Evolutionary conservation across 192 early-diverging fungal species (phyloP).

Genomic region (Dissophora globulifera): DNA sequence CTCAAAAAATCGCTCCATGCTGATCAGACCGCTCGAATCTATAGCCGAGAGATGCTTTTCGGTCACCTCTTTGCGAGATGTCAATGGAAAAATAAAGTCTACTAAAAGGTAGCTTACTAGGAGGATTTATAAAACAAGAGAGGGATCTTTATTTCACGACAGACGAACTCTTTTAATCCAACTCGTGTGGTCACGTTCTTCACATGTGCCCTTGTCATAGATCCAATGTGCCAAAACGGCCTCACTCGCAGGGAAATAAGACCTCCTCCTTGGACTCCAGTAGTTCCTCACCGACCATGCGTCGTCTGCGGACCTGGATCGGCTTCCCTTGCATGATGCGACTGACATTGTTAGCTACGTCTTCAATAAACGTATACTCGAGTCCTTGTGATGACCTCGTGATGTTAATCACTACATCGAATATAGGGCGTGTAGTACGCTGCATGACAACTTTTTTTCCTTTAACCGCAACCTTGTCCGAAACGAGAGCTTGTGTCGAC

Average conservation of each 20-base stretch:
- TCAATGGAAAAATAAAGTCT: no score
- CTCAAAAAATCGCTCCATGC: slow-evolving; percentile 12
- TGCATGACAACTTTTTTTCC: slow-evolving; percentile 10
- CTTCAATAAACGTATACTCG: slow-evolving; percentile 11
- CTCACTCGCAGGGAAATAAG: slow-evolving; percentile 1
- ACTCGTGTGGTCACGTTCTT: no score
- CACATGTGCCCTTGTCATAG: no score
- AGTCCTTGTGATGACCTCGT: slow-evolving; percentile 3
- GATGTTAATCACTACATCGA: slow-evolving; percentile 20
- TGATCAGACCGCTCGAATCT: slow-evolving; percentile 1
- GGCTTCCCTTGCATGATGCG: slow-evolving; percentile 9
- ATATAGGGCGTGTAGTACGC: slow-evolving; percentile 6
- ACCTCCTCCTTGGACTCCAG: not conserved
- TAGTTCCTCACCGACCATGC: slow-evolving; percentile 6
- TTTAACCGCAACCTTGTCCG: slow-evolving; percentile 8
- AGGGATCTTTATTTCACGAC: no score
- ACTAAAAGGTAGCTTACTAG: no score
- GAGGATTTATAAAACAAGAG: no score
- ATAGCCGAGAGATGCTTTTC: slow-evolving; percentile 7
- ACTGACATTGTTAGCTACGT: slow-evolving; percentile 12
- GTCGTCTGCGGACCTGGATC: slow-evolving; percentile 1
- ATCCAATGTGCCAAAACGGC: no score
- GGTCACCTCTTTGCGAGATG: slow-evolving; percentile 1
- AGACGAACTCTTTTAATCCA: no score
- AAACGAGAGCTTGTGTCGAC: slow-evolving; percentile 3